Percentiles rank a stretch among this genome's conserved stretches.
These are phyloP conservation scores for Eimeria praecox DNA, from an alignment of 169 alveolate genomes.

Conservation along the genomic window DNA sequence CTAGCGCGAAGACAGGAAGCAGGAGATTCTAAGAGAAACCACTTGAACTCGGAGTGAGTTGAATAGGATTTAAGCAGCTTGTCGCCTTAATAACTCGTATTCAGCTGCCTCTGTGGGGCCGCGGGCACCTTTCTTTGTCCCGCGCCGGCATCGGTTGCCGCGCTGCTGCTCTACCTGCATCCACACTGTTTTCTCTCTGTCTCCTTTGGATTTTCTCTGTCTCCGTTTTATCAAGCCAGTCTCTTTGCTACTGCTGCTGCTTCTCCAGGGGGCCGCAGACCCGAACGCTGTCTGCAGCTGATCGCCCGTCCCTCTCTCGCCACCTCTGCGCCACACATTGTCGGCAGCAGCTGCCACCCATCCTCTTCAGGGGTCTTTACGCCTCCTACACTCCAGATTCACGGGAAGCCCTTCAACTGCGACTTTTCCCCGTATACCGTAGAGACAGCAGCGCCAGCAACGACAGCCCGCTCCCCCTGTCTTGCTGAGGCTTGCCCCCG, in stretches of 20 bases:
- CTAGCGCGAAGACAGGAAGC: slow-evolving; percentile 43
- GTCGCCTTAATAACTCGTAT: slow-evolving; percentile 36
- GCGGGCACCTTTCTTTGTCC: slow-evolving; percentile 39
- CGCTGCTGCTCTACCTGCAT: slow-evolving; percentile 34
- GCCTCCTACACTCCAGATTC: not conserved
- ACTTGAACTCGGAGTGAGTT: slow-evolving; percentile 15
- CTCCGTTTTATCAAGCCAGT: slow-evolving; percentile 11
- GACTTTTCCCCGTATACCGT: not conserved
- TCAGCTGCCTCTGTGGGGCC: slow-evolving; percentile 57
- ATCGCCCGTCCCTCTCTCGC: not conserved
- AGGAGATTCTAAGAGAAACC: slow-evolving; percentile 6
- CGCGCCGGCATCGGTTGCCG: slow-evolving; percentile 56
- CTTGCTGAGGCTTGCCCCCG: slow-evolving; percentile 6
- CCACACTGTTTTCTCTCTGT: not conserved
- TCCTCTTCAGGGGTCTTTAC: not conserved
- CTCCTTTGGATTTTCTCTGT: not conserved
- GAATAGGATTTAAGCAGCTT: slow-evolving; percentile 33
- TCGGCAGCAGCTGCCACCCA: not conserved
- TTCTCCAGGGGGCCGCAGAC: slow-evolving; percentile 2
- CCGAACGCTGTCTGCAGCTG: not conserved
- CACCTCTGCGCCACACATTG: slow-evolving; percentile 8
- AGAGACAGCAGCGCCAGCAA: not conserved
- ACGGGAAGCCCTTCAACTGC: not conserved
- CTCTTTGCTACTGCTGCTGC: slow-evolving; percentile 7
- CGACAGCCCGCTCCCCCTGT: not conserved